Conservation (phyloP, 2,329 filamentous ascomycete genomes). For the Sordariomycetes sp. region DNA sequence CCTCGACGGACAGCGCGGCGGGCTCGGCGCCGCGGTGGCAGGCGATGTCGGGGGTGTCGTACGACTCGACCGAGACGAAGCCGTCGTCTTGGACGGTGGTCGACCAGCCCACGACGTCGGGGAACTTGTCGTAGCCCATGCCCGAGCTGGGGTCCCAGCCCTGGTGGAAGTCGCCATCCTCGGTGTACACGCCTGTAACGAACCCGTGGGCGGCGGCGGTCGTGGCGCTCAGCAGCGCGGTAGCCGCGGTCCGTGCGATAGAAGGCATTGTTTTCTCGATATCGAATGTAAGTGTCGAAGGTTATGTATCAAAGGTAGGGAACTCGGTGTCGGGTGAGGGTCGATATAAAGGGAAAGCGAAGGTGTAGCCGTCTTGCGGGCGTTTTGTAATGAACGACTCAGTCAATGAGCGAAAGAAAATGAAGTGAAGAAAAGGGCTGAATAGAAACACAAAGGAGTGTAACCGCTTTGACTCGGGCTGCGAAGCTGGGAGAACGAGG, state of each 20-base stretch:
- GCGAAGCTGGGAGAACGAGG: neutral
- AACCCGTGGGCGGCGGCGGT: conserved; percentile 24
- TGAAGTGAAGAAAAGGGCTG: neutral
- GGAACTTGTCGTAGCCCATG: conserved; percentile 12
- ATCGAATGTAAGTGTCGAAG: neutral
- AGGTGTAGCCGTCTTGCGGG: conserved; percentile 4
- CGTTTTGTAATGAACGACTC: neutral
- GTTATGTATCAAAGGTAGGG: neutral
- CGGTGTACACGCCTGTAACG: conserved; percentile 21
- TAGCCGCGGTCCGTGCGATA: conserved; percentile 6
- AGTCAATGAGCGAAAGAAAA: conserved; percentile 3
- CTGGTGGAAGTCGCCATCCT: conserved; percentile 14
- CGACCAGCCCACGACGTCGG: conserved; percentile 19
- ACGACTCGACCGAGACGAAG: conserved; percentile 31
- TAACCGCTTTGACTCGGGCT: conserved; percentile 2
- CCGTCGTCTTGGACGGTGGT: conserved; percentile 26
- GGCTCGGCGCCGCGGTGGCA: conserved; percentile 33
- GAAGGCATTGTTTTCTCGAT: conserved; percentile 10
- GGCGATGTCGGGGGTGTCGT: conserved; percentile 28
- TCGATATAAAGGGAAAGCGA: neutral
- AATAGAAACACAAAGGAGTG: neutral
- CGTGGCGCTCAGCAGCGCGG: conserved; percentile 1
- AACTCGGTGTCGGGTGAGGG: neutral
- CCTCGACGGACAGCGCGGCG: conserved; percentile 25
- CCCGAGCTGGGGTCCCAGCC: conserved; percentile 14